Conservation (phyloP, 495 filamentous ascomycete species). For the Parachaetomium inaequale region DNA sequence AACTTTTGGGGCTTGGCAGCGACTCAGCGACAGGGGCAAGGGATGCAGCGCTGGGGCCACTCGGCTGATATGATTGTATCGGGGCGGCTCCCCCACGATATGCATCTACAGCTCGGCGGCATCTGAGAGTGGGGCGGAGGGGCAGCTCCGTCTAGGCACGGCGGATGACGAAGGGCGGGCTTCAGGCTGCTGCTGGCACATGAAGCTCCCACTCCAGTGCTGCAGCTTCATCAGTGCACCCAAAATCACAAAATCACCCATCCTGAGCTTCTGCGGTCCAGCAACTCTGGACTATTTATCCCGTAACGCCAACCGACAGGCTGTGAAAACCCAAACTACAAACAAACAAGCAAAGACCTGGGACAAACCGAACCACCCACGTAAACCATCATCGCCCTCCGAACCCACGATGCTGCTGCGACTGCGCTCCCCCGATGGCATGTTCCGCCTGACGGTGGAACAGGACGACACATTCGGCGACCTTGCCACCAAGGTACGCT, state of each 20-base stretch:
- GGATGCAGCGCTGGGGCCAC: not conserved
- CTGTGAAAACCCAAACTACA: not conserved
- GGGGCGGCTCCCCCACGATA: conserved; percentile 7
- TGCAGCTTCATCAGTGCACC: no score
- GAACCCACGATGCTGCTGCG: conserved; percentile 59
- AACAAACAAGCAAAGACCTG: not conserved
- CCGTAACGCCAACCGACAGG: not conserved
- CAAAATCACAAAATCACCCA: no score
- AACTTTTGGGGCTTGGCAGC: conserved; percentile 28
- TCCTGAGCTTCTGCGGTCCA: not conserved
- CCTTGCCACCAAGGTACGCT: conserved; percentile 48
- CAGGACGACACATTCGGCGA: conserved; percentile 52
- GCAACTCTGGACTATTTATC: not conserved
- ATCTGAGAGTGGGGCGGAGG: conserved; percentile 13
- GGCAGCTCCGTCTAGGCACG: conserved; percentile 25
- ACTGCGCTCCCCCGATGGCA: conserved; percentile 66
- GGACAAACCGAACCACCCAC: not conserved
- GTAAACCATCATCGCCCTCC: not conserved
- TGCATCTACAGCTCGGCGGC: not conserved
- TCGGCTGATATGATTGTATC: conserved; percentile 5
- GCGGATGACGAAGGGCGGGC: conserved; percentile 28
- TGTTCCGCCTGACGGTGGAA: conserved; percentile 62
- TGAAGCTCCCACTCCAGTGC: no score
- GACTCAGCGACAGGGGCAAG: conserved; percentile 5
- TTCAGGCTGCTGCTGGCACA: no score